Evolutionary conservation across 2,329 filamentous ascomycete genomes (phyloP), one percentile per base, ranked within the genome.

Genomic region (Aspergillus felis): DNA sequence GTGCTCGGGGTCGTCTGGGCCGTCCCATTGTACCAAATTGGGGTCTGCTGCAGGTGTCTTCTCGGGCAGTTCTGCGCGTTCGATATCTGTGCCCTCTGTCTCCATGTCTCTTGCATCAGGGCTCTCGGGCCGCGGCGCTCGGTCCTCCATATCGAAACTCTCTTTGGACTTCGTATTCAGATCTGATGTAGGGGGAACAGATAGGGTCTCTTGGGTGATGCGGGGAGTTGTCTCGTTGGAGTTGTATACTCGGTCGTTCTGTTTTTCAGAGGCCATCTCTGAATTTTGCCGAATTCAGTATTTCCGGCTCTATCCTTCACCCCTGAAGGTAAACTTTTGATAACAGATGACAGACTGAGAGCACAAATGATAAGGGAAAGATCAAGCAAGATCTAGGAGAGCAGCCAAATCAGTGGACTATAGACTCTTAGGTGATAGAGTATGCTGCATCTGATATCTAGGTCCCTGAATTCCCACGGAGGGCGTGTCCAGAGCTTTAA

Each of bases 21-120:
- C 70, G 51, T 71, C 64, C 66, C 67, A 73, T 28, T 68, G 65
- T 10, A 73, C 70, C 22, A 72, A 47, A 49, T 70, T 69, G 22
- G 69, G 67, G 27, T 72, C 70, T 51, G 64, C 61, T 27, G 58
- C 54, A 24, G 61, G 50, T 24, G 24, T 14, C 38, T 57, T 56
- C 41, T 55, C 46, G 35, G 56, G n/a, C 42, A 25, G n/a, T 59
- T 57, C 24, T 42, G 54, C 56, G 27, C 52, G 52, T 29, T 64
- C 61, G n/a, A 58, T 20, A 32, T 60, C 57, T 44, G 47, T 53
- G 8, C 47, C 53, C 24, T 64, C 57, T 20, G 57, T 51, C 42
- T 59, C 60, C 14, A 52, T 35, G 24, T 54, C 62, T 14, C 28
- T 56, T 24, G 51, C 48, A n/a, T 24, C 55, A 7, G 54, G 8